A percentile compares a stretch with the other conserved stretches of the same genome.
Evolutionary conservation across 305 asterid species (phyloP).

Genomic region (Ilex paraguariensis): DNA sequence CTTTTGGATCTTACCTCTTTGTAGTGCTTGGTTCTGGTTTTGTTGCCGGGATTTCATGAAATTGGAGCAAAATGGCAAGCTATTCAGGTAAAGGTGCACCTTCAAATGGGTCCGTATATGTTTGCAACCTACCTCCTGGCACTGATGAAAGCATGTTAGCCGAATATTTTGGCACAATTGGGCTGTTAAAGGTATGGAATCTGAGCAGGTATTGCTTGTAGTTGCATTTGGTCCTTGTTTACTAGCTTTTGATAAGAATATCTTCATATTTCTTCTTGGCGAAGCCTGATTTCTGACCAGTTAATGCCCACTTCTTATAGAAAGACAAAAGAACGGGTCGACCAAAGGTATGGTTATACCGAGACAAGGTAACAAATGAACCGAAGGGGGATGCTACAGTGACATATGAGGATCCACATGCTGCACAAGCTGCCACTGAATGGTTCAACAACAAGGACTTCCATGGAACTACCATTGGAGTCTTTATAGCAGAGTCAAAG

Average conservation of each 20-base stretch:
- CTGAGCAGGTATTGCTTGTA: slow-evolving; percentile 18
- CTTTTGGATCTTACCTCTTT: neutral
- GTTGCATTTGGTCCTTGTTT: neutral
- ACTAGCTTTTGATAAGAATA: neutral
- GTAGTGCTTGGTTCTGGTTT: slow-evolving; percentile 14
- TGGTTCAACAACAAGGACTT: slow-evolving; percentile 96
- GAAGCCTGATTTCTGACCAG: neutral
- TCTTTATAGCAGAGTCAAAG: slow-evolving; percentile 85
- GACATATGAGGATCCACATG: slow-evolving; percentile 97
- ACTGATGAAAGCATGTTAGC: slow-evolving; percentile 92
- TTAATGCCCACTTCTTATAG: slow-evolving; percentile 25
- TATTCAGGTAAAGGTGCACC: slow-evolving; percentile 62
- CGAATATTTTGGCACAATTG: slow-evolving; percentile 90
- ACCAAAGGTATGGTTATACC: slow-evolving; percentile 91
- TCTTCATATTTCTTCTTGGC: neutral
- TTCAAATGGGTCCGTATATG: slow-evolving; percentile 73
- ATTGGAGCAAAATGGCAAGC: slow-evolving; percentile 62
- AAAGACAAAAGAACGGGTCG: slow-evolving; percentile 92
- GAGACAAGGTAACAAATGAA: slow-evolving; percentile 80
- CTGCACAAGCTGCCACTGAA: slow-evolving; percentile 95
- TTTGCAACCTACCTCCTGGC: slow-evolving; percentile 82
- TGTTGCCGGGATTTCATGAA: slow-evolving; percentile 33
- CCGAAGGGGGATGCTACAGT: slow-evolving; percentile 99
- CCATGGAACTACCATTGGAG: slow-evolving; percentile 81
- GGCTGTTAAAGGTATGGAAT: slow-evolving; percentile 80